Percentiles rank a stretch among this genome's conserved stretches.
Evolutionary conservation across 768 basidiomycete species (phyloP).

Genomic region (Phanerochaete sordida): DNA sequence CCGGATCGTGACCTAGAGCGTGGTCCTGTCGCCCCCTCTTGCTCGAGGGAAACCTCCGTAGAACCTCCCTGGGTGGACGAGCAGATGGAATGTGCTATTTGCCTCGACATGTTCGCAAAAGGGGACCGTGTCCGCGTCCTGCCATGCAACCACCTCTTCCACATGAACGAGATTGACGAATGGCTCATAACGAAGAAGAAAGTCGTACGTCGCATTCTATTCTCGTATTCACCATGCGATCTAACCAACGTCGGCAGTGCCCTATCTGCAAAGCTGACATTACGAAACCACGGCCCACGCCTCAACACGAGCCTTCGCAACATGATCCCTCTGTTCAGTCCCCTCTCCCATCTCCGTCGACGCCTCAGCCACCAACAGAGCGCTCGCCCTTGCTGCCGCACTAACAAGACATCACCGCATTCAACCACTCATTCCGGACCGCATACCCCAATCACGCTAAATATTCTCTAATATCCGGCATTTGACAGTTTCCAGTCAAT

Average conservation of each 20-base stretch:
- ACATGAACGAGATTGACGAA: slow-evolving; percentile 84
- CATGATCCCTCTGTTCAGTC: neutral
- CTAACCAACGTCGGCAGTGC: slow-evolving; percentile 49
- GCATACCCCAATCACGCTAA: neutral
- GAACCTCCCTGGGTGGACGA: slow-evolving; percentile 73
- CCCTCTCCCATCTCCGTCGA: neutral
- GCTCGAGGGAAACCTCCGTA: slow-evolving; percentile 14
- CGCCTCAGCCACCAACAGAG: neutral
- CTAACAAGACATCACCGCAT: neutral
- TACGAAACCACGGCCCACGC: slow-evolving; percentile 41
- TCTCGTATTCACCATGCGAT: neutral
- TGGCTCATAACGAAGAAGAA: slow-evolving; percentile 95
- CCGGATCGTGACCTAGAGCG: slow-evolving; percentile 19
- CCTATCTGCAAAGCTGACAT: slow-evolving; percentile 93
- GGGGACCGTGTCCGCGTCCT: slow-evolving; percentile 90
- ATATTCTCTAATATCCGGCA: neutral
- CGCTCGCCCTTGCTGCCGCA: neutral
- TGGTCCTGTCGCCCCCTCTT: neutral
- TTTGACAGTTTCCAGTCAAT: neutral
- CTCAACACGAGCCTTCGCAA: neutral
- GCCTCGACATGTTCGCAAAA: slow-evolving; percentile 79
- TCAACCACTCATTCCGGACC: neutral
- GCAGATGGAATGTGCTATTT: slow-evolving; percentile 90
- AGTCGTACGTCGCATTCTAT: slow-evolving; percentile 53
- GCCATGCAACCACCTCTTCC: slow-evolving; percentile 95